Base-by-base conservation (phyloP, 1,139 yeast species). In the Yamadazyma dushanensis region DNA sequence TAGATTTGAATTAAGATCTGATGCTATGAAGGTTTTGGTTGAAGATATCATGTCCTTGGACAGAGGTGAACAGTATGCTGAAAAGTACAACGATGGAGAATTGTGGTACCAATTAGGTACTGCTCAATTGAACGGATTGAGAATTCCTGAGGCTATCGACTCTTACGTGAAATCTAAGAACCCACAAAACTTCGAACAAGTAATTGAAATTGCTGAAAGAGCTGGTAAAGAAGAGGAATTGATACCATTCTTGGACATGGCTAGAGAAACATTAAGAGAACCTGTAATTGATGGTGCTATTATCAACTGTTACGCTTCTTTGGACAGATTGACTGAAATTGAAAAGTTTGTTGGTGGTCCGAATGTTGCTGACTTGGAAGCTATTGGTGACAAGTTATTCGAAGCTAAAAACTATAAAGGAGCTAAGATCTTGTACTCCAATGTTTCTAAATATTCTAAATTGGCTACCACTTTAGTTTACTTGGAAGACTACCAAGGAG, bases 141-240 rank as follows among this genome's bases (percentile, higher is more conserved):
- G 97, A 54, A 80, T 92, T 43, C 84, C 90, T 31, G 97, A 92
- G 57, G 90, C 98, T 22, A 85, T 92, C 54, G 82, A 80, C 39
- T 87, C 96, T 14, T 87, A 86, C 53, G 86, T 90, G 54, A 85
- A 80, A 56, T 96, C 97, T 26, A 79, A 83, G 54, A 96, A 92
- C 59, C 95, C 97, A 37, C 78, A 85, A 43, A 89, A 92, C 69
- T 92, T 75, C 56, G 89, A 82, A 41, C 90, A 86, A 54, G 97
- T 92, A 35, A 90, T 94, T 65, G 97, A 92, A 53, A 85, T 90
- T 57, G 83, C 98, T 37, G 94, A 89, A 56, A 94, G 87, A 56
- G 96, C 96, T 28, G 97, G 96, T 46, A 92, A 90, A 60, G 95
- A 83, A 59, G 97, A 90, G 55, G 98, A 92, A 60, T 80, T 94